Evolutionary conservation across 2,329 filamentous ascomycete genomes (phyloP).

Genomic region (Neurospora sp.): DNA sequence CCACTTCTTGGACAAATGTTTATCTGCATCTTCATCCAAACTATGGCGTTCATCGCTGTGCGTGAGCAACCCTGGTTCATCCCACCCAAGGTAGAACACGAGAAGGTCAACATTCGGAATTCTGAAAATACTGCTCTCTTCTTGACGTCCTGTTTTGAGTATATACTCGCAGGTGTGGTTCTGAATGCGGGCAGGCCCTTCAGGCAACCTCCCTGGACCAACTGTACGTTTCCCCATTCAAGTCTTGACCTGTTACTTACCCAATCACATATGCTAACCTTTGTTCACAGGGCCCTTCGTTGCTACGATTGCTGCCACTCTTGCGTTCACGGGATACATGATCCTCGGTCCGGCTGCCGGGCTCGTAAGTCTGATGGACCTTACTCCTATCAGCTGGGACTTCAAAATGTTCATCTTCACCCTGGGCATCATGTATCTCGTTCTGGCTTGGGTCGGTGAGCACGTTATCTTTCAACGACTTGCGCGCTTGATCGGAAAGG

Average conservation of each 20-base stretch:
- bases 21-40: slow-evolving; percentile 70
- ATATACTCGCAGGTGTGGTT: slow-evolving; percentile 81
- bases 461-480: slow-evolving; percentile 57
- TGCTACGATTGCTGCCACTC: slow-evolving; percentile 58
- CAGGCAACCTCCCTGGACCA: slow-evolving; percentile 66
- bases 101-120: slow-evolving; percentile 80
- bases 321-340: slow-evolving; percentile 68
- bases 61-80: slow-evolving; percentile 74
- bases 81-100: slow-evolving; percentile 64
- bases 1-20: slow-evolving; percentile 82
- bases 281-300: slow-evolving; percentile 66
- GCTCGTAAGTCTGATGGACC: slow-evolving; percentile 68
- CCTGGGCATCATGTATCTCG: slow-evolving; percentile 61
- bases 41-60: slow-evolving; percentile 63
- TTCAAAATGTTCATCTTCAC: slow-evolving; percentile 66
- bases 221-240: slow-evolving; percentile 48
- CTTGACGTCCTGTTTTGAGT: slow-evolving; percentile 85
- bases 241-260: background rate
- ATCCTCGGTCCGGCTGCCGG: slow-evolving; percentile 61
- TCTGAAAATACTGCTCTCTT: slow-evolving; percentile 92
- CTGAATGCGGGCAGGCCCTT: slow-evolving; percentile 89
- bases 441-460: slow-evolving; percentile 61
- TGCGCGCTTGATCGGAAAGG: slow-evolving; percentile 54
- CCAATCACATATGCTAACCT: slow-evolving; percentile 13
- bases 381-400: slow-evolving; percentile 62